Evolutionary conservation across 495 filamentous ascomycete species (phyloP).

Genomic region (Glonium stellatum): DNA sequence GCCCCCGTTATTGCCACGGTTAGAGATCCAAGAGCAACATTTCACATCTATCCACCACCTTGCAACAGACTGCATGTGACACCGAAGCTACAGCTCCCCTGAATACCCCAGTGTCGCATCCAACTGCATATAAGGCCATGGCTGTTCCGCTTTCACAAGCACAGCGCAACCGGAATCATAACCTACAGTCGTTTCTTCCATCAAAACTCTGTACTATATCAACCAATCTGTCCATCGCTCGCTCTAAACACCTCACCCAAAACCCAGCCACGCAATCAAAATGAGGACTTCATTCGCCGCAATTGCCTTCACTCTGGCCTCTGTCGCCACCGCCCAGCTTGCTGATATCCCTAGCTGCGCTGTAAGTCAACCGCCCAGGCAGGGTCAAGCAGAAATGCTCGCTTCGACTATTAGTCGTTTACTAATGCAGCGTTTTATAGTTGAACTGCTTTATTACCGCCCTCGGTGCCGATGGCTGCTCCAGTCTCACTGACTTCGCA

Average conservation of each 20-base stretch:
- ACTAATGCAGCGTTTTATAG: slow-evolving; percentile 22
- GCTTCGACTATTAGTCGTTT: background rate
- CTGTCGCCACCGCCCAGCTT: slow-evolving; percentile 40
- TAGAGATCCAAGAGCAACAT: background rate
- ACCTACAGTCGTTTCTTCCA: slow-evolving; percentile 16
- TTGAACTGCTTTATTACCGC: slow-evolving; percentile 41
- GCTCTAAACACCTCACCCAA: background rate
- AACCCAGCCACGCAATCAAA: slow-evolving; percentile 18
- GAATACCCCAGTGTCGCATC: background rate
- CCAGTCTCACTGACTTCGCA: slow-evolving; percentile 41
- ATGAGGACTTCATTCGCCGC: slow-evolving; percentile 40
- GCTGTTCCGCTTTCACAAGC: slow-evolving; percentile 1
- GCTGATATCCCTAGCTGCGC: slow-evolving; percentile 42
- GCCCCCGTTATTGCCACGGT: background rate
- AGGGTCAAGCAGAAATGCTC: background rate
- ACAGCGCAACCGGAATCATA: slow-evolving; percentile 2
- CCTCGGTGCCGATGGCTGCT: slow-evolving; percentile 42
- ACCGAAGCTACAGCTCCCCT: slow-evolving; percentile 6
- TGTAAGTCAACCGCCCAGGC: slow-evolving; percentile 29
- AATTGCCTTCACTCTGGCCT: slow-evolving; percentile 36
- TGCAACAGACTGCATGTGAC: slow-evolving; percentile 18
- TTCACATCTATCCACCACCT: background rate
- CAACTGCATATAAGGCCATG: slow-evolving; percentile 13
- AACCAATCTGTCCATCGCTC: slow-evolving; percentile 10
- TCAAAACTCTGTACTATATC: background rate